phyloP scores from a whole-genome alignment of 202 grass and related monocot genomes.

The Setaria italica region DNA sequence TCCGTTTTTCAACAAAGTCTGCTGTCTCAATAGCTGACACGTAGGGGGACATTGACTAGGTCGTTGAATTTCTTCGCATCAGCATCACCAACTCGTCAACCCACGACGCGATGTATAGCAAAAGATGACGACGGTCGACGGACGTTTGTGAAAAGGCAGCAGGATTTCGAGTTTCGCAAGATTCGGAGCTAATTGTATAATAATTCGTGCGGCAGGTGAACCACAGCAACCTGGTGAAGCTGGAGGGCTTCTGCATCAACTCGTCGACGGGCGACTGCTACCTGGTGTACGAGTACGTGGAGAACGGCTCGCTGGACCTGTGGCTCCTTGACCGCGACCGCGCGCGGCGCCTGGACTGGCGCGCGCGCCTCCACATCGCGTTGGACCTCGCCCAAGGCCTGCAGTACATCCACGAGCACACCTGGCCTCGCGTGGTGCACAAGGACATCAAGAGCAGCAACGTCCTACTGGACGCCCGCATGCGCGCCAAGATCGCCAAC shows the following conservation, averaged over 20 bases:
- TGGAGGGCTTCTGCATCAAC: constrained; percentile 96
- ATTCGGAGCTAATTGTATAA: no score
- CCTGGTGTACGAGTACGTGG: constrained; percentile 93
- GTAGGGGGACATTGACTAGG: neutral
- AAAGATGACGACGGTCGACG: neutral
- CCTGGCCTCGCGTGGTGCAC: constrained; percentile 96
- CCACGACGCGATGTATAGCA: neutral
- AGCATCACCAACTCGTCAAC: neutral
- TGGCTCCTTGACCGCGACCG: constrained; percentile 59
- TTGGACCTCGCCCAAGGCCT: constrained; percentile 89
- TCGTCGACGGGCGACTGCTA: constrained; percentile 73
- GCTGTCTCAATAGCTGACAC: neutral
- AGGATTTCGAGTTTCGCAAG: no score
- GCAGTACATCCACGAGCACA: constrained; percentile 99
- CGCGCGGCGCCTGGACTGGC: constrained; percentile 62
- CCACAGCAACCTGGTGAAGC: constrained; percentile 94
- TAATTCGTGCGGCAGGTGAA: constrained; percentile 60
- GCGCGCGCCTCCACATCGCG: constrained; percentile 75
- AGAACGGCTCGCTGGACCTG: constrained; percentile 84
- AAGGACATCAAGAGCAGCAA: constrained; percentile 99
- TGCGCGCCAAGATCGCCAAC: constrained; percentile 97
- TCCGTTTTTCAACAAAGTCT: constrained; percentile 4
- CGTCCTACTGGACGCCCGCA: constrained; percentile 72
- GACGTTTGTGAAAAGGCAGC: no score
- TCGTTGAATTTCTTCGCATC: constrained; percentile 4